Evolutionary conservation across 176 grass and related monocot species (phyloP).

Genomic region (Panicum miliaceum): DNA sequence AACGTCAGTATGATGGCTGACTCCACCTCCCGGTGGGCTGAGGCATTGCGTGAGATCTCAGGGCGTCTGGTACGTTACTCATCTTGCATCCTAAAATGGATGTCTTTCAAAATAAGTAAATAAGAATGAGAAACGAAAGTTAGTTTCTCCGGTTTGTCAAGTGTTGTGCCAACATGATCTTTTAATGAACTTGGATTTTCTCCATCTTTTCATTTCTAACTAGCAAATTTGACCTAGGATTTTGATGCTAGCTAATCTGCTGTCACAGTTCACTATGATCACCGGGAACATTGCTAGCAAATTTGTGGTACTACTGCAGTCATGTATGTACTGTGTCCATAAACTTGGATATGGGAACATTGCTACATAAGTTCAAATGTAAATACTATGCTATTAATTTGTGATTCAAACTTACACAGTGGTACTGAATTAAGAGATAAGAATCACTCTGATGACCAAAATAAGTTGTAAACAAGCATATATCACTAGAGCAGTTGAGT

Average conservation of each 20-base stretch:
- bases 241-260: not conserved
- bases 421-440: not conserved
- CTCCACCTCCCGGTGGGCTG: slow-evolving; percentile 87
- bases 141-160: not conserved
- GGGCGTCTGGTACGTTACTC: slow-evolving; percentile 58
- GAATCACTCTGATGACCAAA: not conserved
- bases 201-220: not conserved
- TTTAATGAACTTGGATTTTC: slow-evolving; percentile 2
- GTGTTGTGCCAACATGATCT: not conserved
- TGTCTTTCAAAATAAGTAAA: not conserved
- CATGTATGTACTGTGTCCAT: not conserved
- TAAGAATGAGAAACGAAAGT: not conserved
- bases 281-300: too few species aligned
- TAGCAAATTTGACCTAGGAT: not conserved
- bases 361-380: not conserved
- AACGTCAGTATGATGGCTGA: slow-evolving; percentile 99
- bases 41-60: slow-evolving; percentile 81
- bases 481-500: slow-evolving; percentile 4
- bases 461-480: not conserved
- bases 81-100: not conserved
- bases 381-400: not conserved
- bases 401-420: not conserved
- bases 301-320: slow-evolving; percentile 15
- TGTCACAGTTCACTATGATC: not conserved
- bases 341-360: not conserved